These are phyloP conservation scores for Xanthoparmelia taractica DNA, from an alignment of 495 filamentous ascomycete genomes.

Conservation along the genomic window DNA sequence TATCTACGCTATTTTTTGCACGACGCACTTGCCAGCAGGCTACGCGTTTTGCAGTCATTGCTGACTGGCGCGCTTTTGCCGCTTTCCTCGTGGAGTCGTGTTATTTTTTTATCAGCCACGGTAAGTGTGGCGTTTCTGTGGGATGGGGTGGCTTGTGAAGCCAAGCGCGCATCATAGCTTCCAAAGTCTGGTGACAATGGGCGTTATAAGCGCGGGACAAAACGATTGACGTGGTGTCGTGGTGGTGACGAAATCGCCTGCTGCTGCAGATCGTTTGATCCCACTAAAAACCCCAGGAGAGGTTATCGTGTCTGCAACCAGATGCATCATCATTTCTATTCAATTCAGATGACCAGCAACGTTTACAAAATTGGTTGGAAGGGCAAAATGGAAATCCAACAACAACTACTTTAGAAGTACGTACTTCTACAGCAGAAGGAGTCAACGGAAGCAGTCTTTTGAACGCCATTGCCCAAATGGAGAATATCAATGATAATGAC, in stretches of 20 bases:
- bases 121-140: not conserved
- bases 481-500: not conserved
- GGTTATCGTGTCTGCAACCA: not conserved
- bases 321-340: too few relatives aligned
- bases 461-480: too few relatives aligned
- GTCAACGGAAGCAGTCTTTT: too few relatives aligned
- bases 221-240: not conserved
- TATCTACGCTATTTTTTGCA: not conserved
- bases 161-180: too few relatives aligned
- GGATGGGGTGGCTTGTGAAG: not conserved
- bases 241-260: constrained; percentile 1
- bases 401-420: too few relatives aligned
- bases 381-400: not conserved
- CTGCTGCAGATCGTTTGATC: not conserved
- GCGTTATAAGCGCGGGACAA: too few relatives aligned
- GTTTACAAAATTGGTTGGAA: not conserved
- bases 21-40: too few relatives aligned
- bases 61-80: not conserved
- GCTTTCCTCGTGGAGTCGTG: too few relatives aligned
- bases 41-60: not conserved
- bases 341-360: not conserved
- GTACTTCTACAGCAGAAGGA: too few relatives aligned
- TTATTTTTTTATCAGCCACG: constrained; percentile 1
- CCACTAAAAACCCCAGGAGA: not conserved
- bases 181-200: too few relatives aligned